Percentiles rank a stretch among this genome's conserved stretches.
phyloP scores from a whole-genome alignment of 768 basidiomycete genomes.

The Kwoniella dejecticola region DNA sequence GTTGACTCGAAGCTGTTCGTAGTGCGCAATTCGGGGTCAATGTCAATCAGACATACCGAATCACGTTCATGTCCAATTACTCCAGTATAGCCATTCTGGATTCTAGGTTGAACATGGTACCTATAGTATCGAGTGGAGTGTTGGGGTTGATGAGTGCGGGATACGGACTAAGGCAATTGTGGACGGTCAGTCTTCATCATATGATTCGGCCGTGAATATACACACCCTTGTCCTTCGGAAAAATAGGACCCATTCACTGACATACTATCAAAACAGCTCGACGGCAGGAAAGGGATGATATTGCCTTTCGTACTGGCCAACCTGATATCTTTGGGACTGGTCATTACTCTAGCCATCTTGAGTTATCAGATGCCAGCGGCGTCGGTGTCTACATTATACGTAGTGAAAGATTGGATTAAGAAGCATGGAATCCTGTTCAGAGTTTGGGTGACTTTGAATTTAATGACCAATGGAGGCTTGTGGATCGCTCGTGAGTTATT shows the following conservation, averaged over 20 bases:
- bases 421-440: constrained; percentile 1
- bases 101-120: background rate
- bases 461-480: background rate
- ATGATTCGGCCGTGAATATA: no score
- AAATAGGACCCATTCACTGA: no score
- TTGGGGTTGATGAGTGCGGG: background rate
- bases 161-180: background rate
- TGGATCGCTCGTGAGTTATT: background rate
- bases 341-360: background rate
- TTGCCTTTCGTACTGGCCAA: background rate
- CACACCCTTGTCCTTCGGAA: no score
- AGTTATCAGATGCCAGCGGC: background rate
- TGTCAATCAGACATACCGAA: constrained; percentile 5
- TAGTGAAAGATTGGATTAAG: constrained; percentile 2
- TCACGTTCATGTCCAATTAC: background rate
- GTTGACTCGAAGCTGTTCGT: no score
- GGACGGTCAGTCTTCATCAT: constrained; percentile 1
- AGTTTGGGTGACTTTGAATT: background rate
- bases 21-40: constrained; percentile 3
- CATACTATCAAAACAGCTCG: no score
- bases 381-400: background rate
- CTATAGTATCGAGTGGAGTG: background rate
- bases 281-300: no score
- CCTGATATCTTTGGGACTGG: background rate
- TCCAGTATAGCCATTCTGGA: background rate